phyloP scores from a whole-genome alignment of 2,329 filamentous ascomycete genomes.

The Chaetomium sp. region DNA sequence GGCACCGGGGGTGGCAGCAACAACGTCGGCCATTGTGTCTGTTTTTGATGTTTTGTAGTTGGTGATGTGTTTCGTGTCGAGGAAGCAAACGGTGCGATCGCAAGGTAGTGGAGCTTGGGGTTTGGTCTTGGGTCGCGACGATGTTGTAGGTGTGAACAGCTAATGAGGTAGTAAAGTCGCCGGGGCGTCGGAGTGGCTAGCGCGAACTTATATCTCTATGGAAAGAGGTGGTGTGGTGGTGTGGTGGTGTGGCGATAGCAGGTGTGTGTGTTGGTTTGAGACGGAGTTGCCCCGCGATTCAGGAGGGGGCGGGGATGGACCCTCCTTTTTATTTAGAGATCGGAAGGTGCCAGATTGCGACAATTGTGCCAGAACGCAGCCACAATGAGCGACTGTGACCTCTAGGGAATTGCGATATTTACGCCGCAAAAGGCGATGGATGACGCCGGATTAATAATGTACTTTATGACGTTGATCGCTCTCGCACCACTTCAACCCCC shows the following conservation, averaged over 20 bases:
- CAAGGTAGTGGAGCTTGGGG: neutral
- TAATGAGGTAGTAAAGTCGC: neutral
- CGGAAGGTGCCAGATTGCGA: slow-evolving; percentile 23
- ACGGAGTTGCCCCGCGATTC: slow-evolving; percentile 17
- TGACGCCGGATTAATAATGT: slow-evolving; percentile 17
- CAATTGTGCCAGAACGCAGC: slow-evolving; percentile 6
- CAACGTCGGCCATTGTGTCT: slow-evolving; percentile 24
- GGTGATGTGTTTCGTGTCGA: neutral
- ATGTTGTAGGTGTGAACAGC: neutral
- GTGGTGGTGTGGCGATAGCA: neutral
- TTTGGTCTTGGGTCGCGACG: neutral
- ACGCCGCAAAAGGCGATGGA: slow-evolving; percentile 8
- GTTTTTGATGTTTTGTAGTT: neutral
- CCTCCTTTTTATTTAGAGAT: slow-evolving; percentile 14
- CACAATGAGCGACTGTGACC: neutral
- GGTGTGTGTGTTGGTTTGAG: slow-evolving; percentile 3
- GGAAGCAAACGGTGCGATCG: neutral
- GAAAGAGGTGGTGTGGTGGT: neutral
- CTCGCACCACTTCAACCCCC: neutral
- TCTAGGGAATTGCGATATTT: slow-evolving; percentile 5
- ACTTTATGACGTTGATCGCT: neutral
- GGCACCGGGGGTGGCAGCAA: slow-evolving; percentile 11
- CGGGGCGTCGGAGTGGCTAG: neutral
- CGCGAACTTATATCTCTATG: neutral
- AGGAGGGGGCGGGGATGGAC: slow-evolving; percentile 12